Conservation (phyloP, 495 filamentous ascomycete species). For the Xylaria palmicola region DNA sequence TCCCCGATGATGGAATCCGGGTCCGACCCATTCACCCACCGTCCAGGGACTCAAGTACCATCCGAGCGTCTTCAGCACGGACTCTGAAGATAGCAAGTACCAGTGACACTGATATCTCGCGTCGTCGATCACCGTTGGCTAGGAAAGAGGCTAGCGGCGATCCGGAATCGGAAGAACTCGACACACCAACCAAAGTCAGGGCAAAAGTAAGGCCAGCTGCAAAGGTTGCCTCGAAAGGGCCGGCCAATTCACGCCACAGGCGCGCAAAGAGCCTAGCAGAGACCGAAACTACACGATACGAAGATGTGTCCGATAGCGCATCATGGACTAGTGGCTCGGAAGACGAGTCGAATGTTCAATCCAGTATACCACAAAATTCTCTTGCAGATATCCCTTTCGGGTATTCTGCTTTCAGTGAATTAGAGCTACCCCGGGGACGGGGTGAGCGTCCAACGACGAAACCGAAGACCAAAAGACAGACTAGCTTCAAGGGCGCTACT, state of each 20-base stretch:
- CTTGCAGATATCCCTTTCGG: conserved; percentile 56
- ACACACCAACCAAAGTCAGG: conserved; percentile 20
- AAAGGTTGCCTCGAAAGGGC: conserved; percentile 16
- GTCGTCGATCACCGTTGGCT: conserved; percentile 45
- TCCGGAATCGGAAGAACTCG: conserved; percentile 26
- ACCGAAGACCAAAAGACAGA: conserved; percentile 42
- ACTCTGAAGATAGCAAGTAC: conserved; percentile 27
- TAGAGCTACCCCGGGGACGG: conserved; percentile 48
- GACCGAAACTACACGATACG: conserved; percentile 16
- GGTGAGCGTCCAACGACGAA: conserved; percentile 35
- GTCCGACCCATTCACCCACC: conserved; percentile 27
- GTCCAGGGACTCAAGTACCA: conserved; percentile 29
- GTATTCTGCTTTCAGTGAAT: conserved; percentile 58
- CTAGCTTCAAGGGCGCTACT: conserved; percentile 52
- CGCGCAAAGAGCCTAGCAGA: conserved; percentile 21
- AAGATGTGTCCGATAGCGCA: conserved; percentile 29
- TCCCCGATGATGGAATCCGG: conserved; percentile 29
- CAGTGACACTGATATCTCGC: conserved; percentile 18
- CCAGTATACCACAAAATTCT: conserved; percentile 45
- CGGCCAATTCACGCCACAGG: conserved; percentile 23
- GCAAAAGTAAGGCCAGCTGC: background rate
- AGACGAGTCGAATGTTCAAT: conserved; percentile 32
- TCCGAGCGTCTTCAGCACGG: conserved; percentile 32
- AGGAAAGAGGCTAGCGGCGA: conserved; percentile 45
- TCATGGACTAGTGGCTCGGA: conserved; percentile 31